These are phyloP conservation scores for Clonostachys rosea DNA, from an alignment of 2,329 filamentous ascomycete genomes.

Conservation along the genomic window DNA sequence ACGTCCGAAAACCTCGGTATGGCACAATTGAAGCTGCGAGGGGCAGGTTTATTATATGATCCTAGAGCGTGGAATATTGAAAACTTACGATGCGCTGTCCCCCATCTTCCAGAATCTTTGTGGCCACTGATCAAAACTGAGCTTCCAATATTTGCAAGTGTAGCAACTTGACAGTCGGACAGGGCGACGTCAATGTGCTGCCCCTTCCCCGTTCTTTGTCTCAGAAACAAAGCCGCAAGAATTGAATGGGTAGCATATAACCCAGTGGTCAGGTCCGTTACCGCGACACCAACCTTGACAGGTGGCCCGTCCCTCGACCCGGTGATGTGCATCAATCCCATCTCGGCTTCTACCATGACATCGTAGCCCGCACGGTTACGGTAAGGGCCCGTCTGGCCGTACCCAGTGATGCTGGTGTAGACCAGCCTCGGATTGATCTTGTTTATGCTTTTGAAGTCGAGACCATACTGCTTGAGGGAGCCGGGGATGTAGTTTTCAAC, in stretches of 20 bases:
- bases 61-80: not conserved
- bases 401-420: constrained; percentile 95
- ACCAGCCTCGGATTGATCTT: constrained; percentile 82
- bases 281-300: constrained; percentile 95
- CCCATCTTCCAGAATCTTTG: constrained; percentile 87
- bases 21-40: constrained; percentile 85
- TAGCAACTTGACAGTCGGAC: constrained; percentile 95
- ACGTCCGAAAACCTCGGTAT: constrained; percentile 78
- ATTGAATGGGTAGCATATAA: constrained; percentile 93
- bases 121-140: constrained; percentile 85
- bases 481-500: constrained; percentile 97
- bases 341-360: constrained; percentile 98
- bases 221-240: constrained; percentile 81
- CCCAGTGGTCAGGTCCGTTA: constrained; percentile 93
- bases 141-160: constrained; percentile 90
- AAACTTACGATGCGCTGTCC: constrained; percentile 81
- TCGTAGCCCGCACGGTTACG: constrained; percentile 87
- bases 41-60: not conserved
- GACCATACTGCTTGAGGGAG: constrained; percentile 79
- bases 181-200: constrained; percentile 91
- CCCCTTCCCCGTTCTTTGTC: constrained; percentile 70
- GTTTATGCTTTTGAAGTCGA: constrained; percentile 80
- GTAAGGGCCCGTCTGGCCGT: constrained; percentile 93
- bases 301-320: constrained; percentile 82
- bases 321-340: constrained; percentile 98